These are phyloP conservation scores for Rhynchosporium agropyri DNA, from an alignment of 2,329 filamentous ascomycete genomes.

Conservation along the genomic window DNA sequence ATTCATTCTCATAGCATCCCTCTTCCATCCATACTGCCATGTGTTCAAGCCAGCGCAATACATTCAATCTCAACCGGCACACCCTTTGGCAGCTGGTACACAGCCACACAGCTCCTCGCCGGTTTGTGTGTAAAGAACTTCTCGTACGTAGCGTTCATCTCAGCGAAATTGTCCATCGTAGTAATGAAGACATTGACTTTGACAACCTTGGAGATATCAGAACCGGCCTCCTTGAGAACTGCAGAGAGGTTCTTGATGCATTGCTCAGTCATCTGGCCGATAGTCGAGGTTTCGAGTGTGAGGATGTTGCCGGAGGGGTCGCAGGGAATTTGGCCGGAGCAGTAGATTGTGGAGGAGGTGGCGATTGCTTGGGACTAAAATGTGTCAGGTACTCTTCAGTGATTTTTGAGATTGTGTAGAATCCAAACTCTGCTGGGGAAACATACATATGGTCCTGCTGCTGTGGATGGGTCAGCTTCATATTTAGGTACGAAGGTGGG, in stretches of 20 bases:
- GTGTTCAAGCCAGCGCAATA: slow-evolving; percentile 68
- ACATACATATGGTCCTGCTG: slow-evolving; percentile 38
- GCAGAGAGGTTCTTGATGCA: slow-evolving; percentile 81
- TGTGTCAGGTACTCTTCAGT: slow-evolving; percentile 9
- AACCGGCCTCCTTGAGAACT: slow-evolving; percentile 82
- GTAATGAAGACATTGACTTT: slow-evolving; percentile 87
- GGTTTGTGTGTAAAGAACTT: slow-evolving; percentile 79
- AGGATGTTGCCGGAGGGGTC: slow-evolving; percentile 39
- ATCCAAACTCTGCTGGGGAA: slow-evolving; percentile 14
- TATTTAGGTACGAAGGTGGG: slow-evolving; percentile 1
- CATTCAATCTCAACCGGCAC: slow-evolving; percentile 92
- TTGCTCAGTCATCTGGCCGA: slow-evolving; percentile 65
- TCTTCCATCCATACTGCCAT: neutral
- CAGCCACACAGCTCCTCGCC: slow-evolving; percentile 86
- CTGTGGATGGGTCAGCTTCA: slow-evolving; percentile 26
- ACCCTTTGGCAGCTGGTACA: slow-evolving; percentile 85
- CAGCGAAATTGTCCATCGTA: slow-evolving; percentile 64
- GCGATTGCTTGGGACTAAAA: slow-evolving; percentile 65
- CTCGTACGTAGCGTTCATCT: slow-evolving; percentile 58
- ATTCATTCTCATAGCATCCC: neutral
- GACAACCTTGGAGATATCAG: slow-evolving; percentile 77
- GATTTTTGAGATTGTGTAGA: neutral
- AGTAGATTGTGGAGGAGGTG: slow-evolving; percentile 66
- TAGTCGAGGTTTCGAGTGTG: slow-evolving; percentile 56
- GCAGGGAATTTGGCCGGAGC: slow-evolving; percentile 56